phyloP scores from a whole-genome alignment of 345 rosid species.

The Nasturtium officinale region DNA sequence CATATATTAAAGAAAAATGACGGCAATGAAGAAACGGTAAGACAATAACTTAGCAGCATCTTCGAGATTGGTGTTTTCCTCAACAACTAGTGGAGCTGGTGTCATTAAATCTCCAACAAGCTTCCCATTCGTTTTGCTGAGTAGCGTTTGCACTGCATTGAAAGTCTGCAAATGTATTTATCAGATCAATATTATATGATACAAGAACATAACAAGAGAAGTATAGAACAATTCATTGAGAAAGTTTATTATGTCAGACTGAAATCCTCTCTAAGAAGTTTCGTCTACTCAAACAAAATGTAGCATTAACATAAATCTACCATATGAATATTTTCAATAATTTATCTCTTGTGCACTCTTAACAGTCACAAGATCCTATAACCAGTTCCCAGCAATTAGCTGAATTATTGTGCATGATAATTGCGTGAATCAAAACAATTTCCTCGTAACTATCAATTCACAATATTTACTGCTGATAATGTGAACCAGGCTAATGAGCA shows the following conservation, averaged over 20 bases:
- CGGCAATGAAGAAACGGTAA: conserved; percentile 17
- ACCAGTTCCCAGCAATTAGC: background rate
- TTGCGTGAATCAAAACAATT: background rate
- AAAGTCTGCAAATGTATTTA: conserved; percentile 65
- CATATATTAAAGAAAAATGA: background rate
- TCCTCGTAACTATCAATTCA: conserved; percentile 5
- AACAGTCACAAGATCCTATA: conserved; percentile 13
- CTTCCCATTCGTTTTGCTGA: conserved; percentile 85
- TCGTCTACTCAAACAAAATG: background rate
- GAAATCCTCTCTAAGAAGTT: background rate
- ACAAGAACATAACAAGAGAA: background rate
- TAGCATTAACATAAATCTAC: background rate
- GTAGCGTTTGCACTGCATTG: conserved; percentile 80
- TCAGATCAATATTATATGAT: conserved; percentile 19
- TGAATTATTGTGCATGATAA: conserved; percentile 11
- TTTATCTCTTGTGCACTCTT: background rate
- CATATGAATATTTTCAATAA: background rate
- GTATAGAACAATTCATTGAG: background rate
- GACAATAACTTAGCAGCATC: conserved; percentile 82
- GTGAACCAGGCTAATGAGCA: conserved; percentile 12
- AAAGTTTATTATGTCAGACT: background rate
- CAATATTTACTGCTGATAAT: conserved; percentile 20
- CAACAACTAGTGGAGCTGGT: conserved; percentile 81
- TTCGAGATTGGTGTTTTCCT: conserved; percentile 80
- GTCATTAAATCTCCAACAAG: conserved; percentile 89